Evolutionary conservation across 257 asterid genomes (phyloP), one percentile per base, ranked within the genome.

Genomic region (Solanum corneliomulleri): DNA sequence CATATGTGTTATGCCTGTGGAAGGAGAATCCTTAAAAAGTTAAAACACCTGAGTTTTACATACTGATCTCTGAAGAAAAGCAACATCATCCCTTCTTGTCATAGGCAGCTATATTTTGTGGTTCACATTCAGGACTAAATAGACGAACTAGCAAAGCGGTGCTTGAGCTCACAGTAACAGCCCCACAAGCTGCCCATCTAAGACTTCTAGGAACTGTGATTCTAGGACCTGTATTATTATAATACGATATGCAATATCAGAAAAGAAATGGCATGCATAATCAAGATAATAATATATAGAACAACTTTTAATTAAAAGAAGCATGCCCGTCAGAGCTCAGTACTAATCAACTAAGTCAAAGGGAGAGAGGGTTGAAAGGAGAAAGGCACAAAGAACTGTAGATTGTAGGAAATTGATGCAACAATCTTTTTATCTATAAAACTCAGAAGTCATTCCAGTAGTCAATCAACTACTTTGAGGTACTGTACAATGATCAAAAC

Each of bases 181-280:
- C 97, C 23, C 98, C 98, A 83, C 96, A 93, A 80, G 97, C 90
- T 56, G 94, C 97, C 98, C 99, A 95, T 83, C 98, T 91, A 70
- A 95, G 93, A 86, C 92, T 91, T 84, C 98, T 93, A 47, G 96
- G 96, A 88, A 92, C 90, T 10, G 98, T 95, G 83, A 94, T 93
- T 89, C 99, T 92, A 21, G 98, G 97, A 88, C 98, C 98, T 94
- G 95, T 91, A 90, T 80, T 76, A 56, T 41, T 91, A 88, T 74
- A 31, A 23, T 44, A 35, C n/a, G 0, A 47, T 2, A 45, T 29
- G 71, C 49, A 85, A 11, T 69, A 20, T 72, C 70, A 85, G 82
- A 35, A 85, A 47, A 85, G 82, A 69, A 85, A 37, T 16, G 1
- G 3, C 62, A 47, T n/a, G 49, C 33, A 44, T 69, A 66, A 41